phyloP scores from a whole-genome alignment of 1,139 yeast species.

The Zygoascus meyerae region DNA sequence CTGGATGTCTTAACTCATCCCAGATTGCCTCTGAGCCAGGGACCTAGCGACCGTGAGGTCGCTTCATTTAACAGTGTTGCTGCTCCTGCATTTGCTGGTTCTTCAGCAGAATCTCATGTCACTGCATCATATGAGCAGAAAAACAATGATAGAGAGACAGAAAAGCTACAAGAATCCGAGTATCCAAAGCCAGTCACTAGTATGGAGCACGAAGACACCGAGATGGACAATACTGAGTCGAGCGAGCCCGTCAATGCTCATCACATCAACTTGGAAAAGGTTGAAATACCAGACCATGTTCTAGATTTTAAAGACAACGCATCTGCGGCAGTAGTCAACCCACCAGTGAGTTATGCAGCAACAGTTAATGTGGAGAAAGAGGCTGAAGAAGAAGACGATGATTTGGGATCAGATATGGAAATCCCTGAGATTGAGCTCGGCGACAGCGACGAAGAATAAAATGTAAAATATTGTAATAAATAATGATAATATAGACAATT shows the following conservation, averaged over 20 bases:
- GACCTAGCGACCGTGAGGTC: constrained; percentile 26
- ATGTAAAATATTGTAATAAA: background rate
- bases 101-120: constrained; percentile 8
- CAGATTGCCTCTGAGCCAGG: constrained; percentile 54
- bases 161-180: constrained; percentile 12
- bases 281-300: too few relatives aligned
- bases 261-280: too few relatives aligned
- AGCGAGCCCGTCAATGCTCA: too few relatives aligned
- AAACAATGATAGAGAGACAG: constrained; percentile 47
- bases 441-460: constrained; percentile 25
- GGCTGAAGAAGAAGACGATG: constrained; percentile 14
- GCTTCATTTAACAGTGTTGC: constrained; percentile 14
- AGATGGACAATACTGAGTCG: too few relatives aligned
- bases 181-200: background rate
- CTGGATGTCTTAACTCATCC: constrained; percentile 64
- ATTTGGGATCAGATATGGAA: constrained; percentile 46
- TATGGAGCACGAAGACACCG: too few relatives aligned
- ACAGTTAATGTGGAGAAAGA: constrained; percentile 13
- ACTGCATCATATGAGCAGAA: constrained; percentile 46
- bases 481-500: background rate
- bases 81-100: constrained; percentile 14
- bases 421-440: constrained; percentile 49
- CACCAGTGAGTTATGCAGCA: background rate
- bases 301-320: too few relatives aligned
- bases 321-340: too few relatives aligned